These are phyloP conservation scores for Fusarium floridanum DNA, from an alignment of 2,329 filamentous ascomycete genomes.

Conservation along the genomic window DNA sequence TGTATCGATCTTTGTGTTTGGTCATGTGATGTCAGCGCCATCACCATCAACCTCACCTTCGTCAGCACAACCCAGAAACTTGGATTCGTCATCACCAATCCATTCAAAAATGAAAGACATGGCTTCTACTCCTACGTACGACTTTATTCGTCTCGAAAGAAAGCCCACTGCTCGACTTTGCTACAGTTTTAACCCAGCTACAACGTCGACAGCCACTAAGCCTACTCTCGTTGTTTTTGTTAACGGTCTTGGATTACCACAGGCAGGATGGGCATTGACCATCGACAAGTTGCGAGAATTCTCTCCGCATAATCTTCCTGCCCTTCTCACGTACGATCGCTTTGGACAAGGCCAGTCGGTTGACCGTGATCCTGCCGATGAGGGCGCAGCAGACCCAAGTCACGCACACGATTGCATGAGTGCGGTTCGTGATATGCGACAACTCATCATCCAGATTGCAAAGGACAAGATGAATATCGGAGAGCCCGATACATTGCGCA, in stretches of 20 bases:
- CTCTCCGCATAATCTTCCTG: slow-evolving; percentile 40
- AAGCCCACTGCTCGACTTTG: slow-evolving; percentile 35
- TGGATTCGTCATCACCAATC: not conserved
- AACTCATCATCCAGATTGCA: slow-evolving; percentile 28
- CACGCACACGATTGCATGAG: slow-evolving; percentile 63
- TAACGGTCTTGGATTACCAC: slow-evolving; percentile 41
- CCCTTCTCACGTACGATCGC: slow-evolving; percentile 68
- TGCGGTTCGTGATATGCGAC: slow-evolving; percentile 44
- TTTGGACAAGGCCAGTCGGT: slow-evolving; percentile 65
- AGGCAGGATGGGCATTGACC: slow-evolving; percentile 26
- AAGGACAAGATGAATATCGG: not conserved
- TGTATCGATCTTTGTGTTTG: not conserved
- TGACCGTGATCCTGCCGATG: slow-evolving; percentile 61
- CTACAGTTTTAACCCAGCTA: slow-evolving; percentile 27
- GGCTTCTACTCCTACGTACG: not conserved
- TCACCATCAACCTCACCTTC: not conserved
- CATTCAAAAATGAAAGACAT: slow-evolving; percentile 10
- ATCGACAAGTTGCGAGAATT: slow-evolving; percentile 21
- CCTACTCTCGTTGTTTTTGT: slow-evolving; percentile 37
- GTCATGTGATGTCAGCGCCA: slow-evolving; percentile 28
- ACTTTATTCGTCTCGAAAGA: slow-evolving; percentile 25
- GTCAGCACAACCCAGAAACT: not conserved
- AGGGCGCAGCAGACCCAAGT: slow-evolving; percentile 47
- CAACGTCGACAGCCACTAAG: not conserved
- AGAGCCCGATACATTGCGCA: not conserved